Percentiles rank a stretch among this genome's conserved stretches.
These are phyloP conservation scores for Melampsora abietis-canadensis DNA, from an alignment of 1,284 basidiomycete genomes.

Conservation along the genomic window DNA sequence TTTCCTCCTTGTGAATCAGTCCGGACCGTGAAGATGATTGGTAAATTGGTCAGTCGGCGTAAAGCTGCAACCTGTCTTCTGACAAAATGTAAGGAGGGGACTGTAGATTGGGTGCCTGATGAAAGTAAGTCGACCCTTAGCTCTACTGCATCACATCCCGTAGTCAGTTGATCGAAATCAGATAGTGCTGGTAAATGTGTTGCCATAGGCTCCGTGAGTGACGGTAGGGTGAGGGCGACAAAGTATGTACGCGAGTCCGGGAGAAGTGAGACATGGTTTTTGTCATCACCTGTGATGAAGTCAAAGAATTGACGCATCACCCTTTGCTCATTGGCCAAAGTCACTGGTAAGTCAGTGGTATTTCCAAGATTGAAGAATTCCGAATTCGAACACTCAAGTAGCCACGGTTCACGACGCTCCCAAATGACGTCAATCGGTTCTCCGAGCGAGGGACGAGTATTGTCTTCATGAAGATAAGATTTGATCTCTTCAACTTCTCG, in stretches of 20 bases:
- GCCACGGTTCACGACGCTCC: conserved; percentile 80
- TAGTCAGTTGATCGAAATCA: conserved; percentile 68
- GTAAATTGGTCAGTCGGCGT: conserved; percentile 72
- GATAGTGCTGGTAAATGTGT: conserved; percentile 61
- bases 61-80: conserved; percentile 75
- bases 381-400: conserved; percentile 74
- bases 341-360: conserved; percentile 49
- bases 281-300: conserved; percentile 73
- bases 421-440: conserved; percentile 75
- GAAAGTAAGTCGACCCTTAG: conserved; percentile 85
- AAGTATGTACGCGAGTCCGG: conserved; percentile 73
- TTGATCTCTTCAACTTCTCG: conserved; percentile 70
- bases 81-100: conserved; percentile 73
- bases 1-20: conserved; percentile 84
- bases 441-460: conserved; percentile 69
- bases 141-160: conserved; percentile 90
- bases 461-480: conserved; percentile 73
- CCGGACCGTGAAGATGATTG: conserved; percentile 87
- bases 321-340: conserved; percentile 44
- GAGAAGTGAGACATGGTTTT: conserved; percentile 60
- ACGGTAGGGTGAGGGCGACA: conserved; percentile 83
- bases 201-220: conserved; percentile 60
- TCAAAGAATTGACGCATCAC: conserved; percentile 69
- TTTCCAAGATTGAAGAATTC: conserved; percentile 75
- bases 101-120: conserved; percentile 61